Base-by-base conservation (phyloP, 2,329 filamentous ascomycete species). In the Colletotrichum australisinense region DNA sequence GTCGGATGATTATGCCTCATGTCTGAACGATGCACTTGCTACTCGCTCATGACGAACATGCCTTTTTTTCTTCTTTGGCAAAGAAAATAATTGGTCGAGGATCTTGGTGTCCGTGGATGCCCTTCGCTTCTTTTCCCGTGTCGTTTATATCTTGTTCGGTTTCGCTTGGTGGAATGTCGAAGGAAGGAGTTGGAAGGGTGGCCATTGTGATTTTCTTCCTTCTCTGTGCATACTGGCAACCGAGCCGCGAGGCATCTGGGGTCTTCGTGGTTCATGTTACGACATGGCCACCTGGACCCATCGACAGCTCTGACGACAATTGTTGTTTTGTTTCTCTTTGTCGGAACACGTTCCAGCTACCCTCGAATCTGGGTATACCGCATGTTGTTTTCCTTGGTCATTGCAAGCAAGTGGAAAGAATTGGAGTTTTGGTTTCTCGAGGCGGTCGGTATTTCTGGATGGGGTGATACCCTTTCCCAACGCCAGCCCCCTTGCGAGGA, bases 1-100 rank as follows among this genome's bases (percentile, higher is more conserved):
- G 72, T 63, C 62, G 69, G 67, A 74, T 74, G 74, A 75, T 74
- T 57, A 73, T 42, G 72, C 58, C 72, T 70, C 28, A 73, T 30
- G 62, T 74, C 56, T 53, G 68, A 46, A 67, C 38, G 57, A 72
- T 38, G 30, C 49, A 67, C 22, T 67, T 63, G 52, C 19, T 53
- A 67, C 14, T 67, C 68, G 57, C 19, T 53, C 67, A 59, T 35
- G 71, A 63, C 62, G 38, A 42, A 57, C 32, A 30, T 55, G 46
- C 63, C 42, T 57, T 16, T 49, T n/a, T 71, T 60, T 62, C 28
- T 57, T 49, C 16, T 35, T 5, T 49, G 60, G 53, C 56, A 42
- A 49, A 49, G 42, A 49, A 49, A n/a, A 49, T 49, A 49, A 49
- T 49, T 49, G 42, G 28, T 42, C 42, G 42, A 73, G 42, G n/a